Base-by-base conservation (phyloP, 1,284 basidiomycete genomes). In the Puccinia polysora region DNA sequence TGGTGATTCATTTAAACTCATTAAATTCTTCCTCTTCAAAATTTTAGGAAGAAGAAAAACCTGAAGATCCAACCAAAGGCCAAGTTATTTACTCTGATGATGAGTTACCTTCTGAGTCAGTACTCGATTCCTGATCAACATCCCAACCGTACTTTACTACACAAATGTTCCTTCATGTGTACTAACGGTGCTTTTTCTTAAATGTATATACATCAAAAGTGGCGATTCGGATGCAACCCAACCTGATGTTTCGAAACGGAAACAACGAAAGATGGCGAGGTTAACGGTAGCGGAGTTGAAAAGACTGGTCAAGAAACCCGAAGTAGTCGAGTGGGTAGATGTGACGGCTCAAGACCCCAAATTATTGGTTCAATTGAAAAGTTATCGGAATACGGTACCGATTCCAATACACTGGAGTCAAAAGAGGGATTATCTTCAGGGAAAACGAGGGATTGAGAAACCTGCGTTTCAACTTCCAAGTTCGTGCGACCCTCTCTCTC, bases 311-410 rank as follows among this genome's bases (percentile, higher is more conserved):
- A 88, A 89, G 78, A 92, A 96, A 77, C 94, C 95, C 1, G 95
- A 98, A 80, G 90, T 97, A 15, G 96, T 99, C 62, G 95, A 99
- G 80, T 97, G 94, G 93, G 94, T 91, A 38, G 95, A 99, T 80
- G 90, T 94, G 59, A 91, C 92, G 18, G 93, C 96, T 8, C 84
- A 89, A 1, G 96, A 99, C 82, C 96, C 96, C 1, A 86, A 91
- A 68, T 81, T 97, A 43, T 86, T 98, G 15, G 85, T 98, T 45
- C 90, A 93, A 75, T 85, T 98, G 79, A 98, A 98, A 81, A 89
- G 89, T 75, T 88, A 91, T 77, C 85, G 88, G 76, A 97, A 97
- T 79, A 89, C 92, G 0, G 88, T 98, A 2, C 92, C 95, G 2
- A 90, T 99, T 34, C 95, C 95, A 0, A 86, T 86, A 4, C 95